Percentiles rank a stretch among this genome's conserved stretches.
Evolutionary conservation across 768 basidiomycete species (phyloP).

Genomic region (Phylloporus sp.): DNA sequence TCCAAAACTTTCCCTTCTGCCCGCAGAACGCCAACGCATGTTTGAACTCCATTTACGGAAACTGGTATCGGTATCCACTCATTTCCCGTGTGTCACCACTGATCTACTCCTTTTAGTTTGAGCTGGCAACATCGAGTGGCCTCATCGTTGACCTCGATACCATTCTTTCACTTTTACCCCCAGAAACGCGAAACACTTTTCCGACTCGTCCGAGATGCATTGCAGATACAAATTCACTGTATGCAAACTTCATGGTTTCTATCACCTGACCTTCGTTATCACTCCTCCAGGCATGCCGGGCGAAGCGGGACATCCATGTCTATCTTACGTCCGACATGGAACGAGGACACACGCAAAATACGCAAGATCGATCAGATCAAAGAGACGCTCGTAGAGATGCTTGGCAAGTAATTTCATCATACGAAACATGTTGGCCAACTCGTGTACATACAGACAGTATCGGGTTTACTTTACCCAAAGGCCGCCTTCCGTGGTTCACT

Average conservation of each 20-base stretch:
- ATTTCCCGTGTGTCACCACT: too few species aligned
- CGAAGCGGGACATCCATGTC: neutral
- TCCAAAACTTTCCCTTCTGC: neutral
- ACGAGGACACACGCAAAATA: neutral
- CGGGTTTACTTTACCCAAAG: neutral
- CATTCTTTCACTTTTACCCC: neutral
- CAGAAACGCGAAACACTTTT: neutral
- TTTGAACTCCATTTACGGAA: neutral
- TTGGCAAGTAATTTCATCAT: neutral
- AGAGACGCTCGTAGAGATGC: slow-evolving; percentile 8
- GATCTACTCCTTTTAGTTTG: neutral
- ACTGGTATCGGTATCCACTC: neutral
- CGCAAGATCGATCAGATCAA: slow-evolving; percentile 3
- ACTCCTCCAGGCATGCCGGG: neutral
- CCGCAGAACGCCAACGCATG: neutral
- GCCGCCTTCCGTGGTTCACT: slow-evolving; percentile 1
- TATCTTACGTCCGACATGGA: neutral
- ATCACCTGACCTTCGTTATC: neutral
- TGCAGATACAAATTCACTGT: neutral
- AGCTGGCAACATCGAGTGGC: neutral
- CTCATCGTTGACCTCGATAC: too few species aligned
- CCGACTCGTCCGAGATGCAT: neutral
- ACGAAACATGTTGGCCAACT: neutral
- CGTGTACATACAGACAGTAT: neutral
- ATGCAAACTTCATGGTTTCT: too few species aligned